Evolutionary conservation across 768 basidiomycete genomes (phyloP).

Genomic region (Psilocybe cubensis): DNA sequence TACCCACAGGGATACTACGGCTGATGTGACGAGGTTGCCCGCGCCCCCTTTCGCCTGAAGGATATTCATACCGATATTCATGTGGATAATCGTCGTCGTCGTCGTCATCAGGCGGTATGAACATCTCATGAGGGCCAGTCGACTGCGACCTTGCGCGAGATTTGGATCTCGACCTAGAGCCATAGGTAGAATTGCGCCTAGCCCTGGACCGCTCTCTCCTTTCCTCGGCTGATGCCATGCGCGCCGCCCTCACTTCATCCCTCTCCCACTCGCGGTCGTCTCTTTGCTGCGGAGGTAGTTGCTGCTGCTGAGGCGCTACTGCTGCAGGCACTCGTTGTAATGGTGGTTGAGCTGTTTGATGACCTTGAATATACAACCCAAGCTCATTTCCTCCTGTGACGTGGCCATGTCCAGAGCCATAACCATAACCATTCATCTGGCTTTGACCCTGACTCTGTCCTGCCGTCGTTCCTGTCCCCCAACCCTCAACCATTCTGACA

Average conservation of each 20-base stretch:
- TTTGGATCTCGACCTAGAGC: conserved; percentile 1
- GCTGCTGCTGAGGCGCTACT: background rate
- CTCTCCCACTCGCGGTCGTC: background rate
- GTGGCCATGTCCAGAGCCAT: background rate
- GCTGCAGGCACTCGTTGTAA: background rate
- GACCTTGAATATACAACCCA: background rate
- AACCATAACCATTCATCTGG: background rate
- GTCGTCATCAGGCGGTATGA: conserved; percentile 14
- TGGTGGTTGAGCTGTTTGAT: background rate
- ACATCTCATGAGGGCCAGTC: conserved; percentile 6
- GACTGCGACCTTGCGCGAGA: conserved; percentile 3
- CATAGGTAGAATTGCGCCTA: conserved; percentile 1
- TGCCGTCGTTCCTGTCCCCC: conserved; percentile 20
- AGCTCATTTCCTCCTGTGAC: background rate
- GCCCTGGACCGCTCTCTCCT: conserved; percentile 7
- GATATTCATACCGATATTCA: background rate
- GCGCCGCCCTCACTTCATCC: background rate
- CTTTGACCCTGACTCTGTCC: background rate
- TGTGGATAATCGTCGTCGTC: background rate
- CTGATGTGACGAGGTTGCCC: background rate
- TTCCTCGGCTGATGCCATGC: background rate
- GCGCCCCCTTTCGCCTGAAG: background rate
- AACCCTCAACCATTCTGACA: conserved; percentile 37
- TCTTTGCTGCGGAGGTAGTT: background rate
- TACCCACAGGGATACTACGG: background rate